Percentiles rank a stretch among this genome's conserved stretches.
Evolutionary conservation across 2,329 filamentous ascomycete species (phyloP).

Genomic region (Diaporthe batatas): DNA sequence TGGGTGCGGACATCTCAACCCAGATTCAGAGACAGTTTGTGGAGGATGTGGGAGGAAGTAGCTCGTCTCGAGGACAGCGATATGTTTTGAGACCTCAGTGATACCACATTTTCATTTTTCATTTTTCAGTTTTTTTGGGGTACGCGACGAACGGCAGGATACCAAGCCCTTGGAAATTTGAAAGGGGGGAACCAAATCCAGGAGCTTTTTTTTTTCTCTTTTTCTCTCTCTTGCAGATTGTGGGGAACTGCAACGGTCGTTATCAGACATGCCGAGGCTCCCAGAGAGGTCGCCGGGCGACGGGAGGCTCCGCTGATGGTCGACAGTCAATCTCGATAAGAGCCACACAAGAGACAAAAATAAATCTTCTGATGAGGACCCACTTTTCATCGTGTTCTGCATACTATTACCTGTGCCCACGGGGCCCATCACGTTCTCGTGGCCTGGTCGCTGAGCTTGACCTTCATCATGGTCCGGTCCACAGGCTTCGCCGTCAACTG

Average conservation of each 20-base stretch:
- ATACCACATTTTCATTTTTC: conserved; percentile 12
- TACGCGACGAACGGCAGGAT: neutral
- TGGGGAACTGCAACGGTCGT: neutral
- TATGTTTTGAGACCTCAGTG: conserved; percentile 12
- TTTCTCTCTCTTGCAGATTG: conserved; percentile 4
- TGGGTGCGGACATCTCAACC: conserved; percentile 39
- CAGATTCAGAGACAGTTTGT: conserved; percentile 39
- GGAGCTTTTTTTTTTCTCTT: neutral
- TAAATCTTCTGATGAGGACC: neutral
- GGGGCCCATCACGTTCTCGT: neutral
- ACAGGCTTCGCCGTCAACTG: conserved; percentile 49
- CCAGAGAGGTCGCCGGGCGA: conserved; percentile 19
- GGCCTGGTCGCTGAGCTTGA: conserved; percentile 43
- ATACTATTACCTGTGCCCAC: neutral
- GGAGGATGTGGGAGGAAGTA: conserved; percentile 39
- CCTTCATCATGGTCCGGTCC: conserved; percentile 48
- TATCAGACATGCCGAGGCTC: conserved; percentile 22
- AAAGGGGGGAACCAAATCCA: neutral
- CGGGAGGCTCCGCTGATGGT: conserved; percentile 21
- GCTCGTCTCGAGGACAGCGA: neutral
- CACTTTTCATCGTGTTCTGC: neutral
- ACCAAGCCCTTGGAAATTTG: neutral
- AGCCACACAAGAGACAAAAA: neutral
- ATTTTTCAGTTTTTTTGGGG: neutral
- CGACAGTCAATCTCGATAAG: conserved; percentile 24